Evolutionary conservation across 1,139 yeast species (phyloP), one percentile per base, ranked within the genome.

Genomic region (Scheffersomyces titani): DNA sequence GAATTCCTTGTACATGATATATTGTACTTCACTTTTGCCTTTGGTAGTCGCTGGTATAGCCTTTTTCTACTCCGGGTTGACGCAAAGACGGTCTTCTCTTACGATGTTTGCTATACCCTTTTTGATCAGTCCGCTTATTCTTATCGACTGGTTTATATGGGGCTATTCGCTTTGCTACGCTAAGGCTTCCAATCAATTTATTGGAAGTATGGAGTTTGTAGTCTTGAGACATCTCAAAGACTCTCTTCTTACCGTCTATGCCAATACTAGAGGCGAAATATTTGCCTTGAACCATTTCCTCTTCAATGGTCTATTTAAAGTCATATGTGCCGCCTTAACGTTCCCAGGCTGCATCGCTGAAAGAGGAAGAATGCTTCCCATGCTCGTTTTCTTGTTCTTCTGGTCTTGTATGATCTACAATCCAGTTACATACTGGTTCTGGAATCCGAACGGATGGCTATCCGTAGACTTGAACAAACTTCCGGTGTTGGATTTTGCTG

Each of bases 401-500:
- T 86, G 90, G 89, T 77, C 86, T 11, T 72, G 79, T 3, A 67
- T 85, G 13, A 83, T 86, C n/a, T 86, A 86, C 65, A 85, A 85
- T 63, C 90, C 90, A 0, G 81, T 85, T 1, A 85, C 86, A 2
- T 85, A 84, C 66, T 86, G 90, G 90, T 80, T 85, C 62, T 86
- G 90, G 90, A 85, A 85, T 66, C 62, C 70, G 9, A 70, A 78
- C 55, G 90, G 90, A 2, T 86, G 89, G 89, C 75, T 85, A 44
- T 75, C 80, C 1, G 68, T 73, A 0, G 78, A 77, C 56, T 67
- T 72, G 50, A 62, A 68, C 40, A 70, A 72, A 51, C 64, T 79
- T 11, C 86, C 87, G 0, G 86, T 82, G 0, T 70, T 86, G 20
- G 90, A 86, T 68, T 85, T 84, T 69, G 89, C 90, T 0, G 90